These are phyloP conservation scores for Atractiella rhizophila DNA, from an alignment of 768 basidiomycete species.

Conservation along the genomic window DNA sequence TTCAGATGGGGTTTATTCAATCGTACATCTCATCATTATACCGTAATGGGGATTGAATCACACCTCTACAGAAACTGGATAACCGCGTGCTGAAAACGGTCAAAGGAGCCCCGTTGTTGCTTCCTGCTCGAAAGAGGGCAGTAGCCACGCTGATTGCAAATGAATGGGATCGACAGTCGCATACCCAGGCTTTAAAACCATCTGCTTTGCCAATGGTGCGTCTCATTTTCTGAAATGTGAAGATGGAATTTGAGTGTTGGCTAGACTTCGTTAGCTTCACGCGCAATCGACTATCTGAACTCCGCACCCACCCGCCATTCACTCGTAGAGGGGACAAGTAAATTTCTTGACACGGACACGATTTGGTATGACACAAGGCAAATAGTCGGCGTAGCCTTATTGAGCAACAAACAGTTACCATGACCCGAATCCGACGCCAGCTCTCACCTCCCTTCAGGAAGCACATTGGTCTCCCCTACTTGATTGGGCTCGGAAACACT, in stretches of 20 bases:
- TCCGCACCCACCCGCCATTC: conserved; percentile 33
- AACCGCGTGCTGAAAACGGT: conserved; percentile 68
- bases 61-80: conserved; percentile 46
- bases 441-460: conserved; percentile 49
- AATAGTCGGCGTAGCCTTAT: background rate
- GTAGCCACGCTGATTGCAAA: conserved; percentile 65
- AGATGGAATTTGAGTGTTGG: background rate
- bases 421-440: conserved; percentile 19
- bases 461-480: conserved; percentile 72
- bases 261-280: conserved; percentile 70
- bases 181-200: conserved; percentile 53
- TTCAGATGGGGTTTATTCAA: too few species aligned
- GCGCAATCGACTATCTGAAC: conserved; percentile 57
- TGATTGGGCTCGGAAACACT: conserved; percentile 45
- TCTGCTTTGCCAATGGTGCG: conserved; percentile 72
- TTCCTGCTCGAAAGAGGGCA: conserved; percentile 45
- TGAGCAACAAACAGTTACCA: background rate
- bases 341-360: conserved; percentile 84
- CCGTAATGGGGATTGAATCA: conserved; percentile 9
- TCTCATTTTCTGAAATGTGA: background rate
- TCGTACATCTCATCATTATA: too few species aligned
- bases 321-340: conserved; percentile 42
- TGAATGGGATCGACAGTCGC: conserved; percentile 96
- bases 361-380: conserved; percentile 41
- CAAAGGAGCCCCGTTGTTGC: conserved; percentile 41